Evolutionary conservation across 1,284 basidiomycete genomes (phyloP), one percentile per base, ranked within the genome.

Genomic region (Bjerkandera adusta): DNA sequence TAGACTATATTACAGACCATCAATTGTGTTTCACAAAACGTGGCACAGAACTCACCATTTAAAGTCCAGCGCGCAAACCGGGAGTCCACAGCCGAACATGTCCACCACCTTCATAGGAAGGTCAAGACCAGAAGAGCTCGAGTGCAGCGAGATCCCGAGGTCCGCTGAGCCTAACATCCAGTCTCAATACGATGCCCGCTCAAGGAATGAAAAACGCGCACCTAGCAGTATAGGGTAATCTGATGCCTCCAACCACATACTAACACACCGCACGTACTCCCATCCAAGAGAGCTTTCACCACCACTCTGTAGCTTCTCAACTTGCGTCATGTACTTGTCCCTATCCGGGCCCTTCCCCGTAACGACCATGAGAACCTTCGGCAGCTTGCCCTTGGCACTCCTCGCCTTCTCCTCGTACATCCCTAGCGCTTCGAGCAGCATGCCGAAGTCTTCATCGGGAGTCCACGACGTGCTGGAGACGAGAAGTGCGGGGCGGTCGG

Each of bases 81-180:
- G 95, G 43, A 97, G 71, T 2, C 84, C 87, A 56, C 94, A 98
- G 0, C 97, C 97, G 67, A 99, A 97, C 97, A 99, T 98, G 65
- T 99, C 97, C 2, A 99, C 95, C 7, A 99, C 86, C 68, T 99
- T 99, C 97, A 99, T 99, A 1, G 97, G 97, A 43, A 99, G 72
- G 66, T 99, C 97, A 36, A 96, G 69, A 0, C 82, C 89, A 0
- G 92, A 96, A 1, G 91, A 94, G 63, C 90, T 93, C 13, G 85
- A 81, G 66, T 99, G 97, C 47, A 99, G 71, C 48, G 85, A 92
- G 39, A 99, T 79, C 1, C 97, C 97, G 15, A 99, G 58, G 65
- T 99, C 94, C 3, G 94, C 92, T 3, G 89, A 89, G 22, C 96
- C 91, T 91, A 49, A 32, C 1, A 26, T 25, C 20, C 41, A 12